Evolutionary conservation across 2,329 filamentous ascomycete genomes (phyloP), one percentile per base, ranked within the genome.

Genomic region (Anisogramma anomala): DNA sequence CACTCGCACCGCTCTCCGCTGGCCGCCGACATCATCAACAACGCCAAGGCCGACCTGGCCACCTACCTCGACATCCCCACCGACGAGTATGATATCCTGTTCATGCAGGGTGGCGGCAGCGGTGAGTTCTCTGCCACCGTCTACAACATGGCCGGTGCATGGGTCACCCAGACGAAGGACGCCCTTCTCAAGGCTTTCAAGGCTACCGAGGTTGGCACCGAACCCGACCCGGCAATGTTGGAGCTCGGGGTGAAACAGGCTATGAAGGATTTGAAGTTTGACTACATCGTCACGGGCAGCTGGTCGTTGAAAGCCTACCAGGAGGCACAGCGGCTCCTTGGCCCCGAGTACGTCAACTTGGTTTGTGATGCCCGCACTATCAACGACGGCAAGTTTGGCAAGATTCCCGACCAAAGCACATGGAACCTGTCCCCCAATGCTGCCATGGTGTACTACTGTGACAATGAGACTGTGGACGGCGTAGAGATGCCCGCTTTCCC

Each of bases 401-500:
- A 68, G 47, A 94, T 96, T 38, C 82, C 89, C 0, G 71, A 79
- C 8, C 79, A 88, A 60, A 75, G 73, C 48, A 73, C 72, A 15
- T 95, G 86, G 85, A 82, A 71, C 25, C 69, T 91, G 6, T 82
- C 77, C 30, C 68, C 76, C 50, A 68, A 75, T 27, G 67, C 80
- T 8, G 75, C 86, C 0, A 70, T 94, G 53, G 81, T 89, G 2
- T 96, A 95, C 63, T 88, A 78, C 59, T 94, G 89, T 60, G 83
- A 88, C 60, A 96, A 96, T 53, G 88, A 96, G 68, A 94, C 86
- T 0, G 85, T 93, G 5, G 86, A 94, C 54, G 88, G 88, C 25
- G 86, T 96, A 14, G 89, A 96, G 57, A 94, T 93, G 52, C 85
- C 82, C 5, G 62, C 53, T n/a, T 75, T 77, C 55, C 89, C 89